A percentile compares a stretch with the other conserved stretches of the same genome.
Evolutionary conservation across 306 rosid species (phyloP).

Genomic region (Cajanus cajan): DNA sequence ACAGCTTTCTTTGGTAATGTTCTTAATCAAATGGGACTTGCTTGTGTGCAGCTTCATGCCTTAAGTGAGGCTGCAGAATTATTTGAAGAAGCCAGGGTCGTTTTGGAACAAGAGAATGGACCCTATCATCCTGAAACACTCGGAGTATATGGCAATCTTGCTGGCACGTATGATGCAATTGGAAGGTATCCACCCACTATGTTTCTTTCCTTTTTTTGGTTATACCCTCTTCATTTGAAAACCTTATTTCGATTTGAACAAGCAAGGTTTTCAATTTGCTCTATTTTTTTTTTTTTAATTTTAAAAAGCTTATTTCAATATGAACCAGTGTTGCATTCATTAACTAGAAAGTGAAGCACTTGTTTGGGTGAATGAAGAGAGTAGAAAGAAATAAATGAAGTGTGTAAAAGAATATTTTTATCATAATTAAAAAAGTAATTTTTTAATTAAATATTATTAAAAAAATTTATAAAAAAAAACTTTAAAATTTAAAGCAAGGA

Average conservation of each 20-base stretch:
- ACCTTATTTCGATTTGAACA: not conserved
- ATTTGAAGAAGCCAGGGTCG: slow-evolving; percentile 77
- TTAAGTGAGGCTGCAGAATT: slow-evolving; percentile 68
- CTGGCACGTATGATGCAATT: slow-evolving; percentile 90
- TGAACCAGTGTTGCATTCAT: no score
- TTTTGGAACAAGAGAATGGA: slow-evolving; percentile 73
- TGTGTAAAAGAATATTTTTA: no score
- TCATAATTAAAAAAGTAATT: no score
- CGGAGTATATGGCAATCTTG: slow-evolving; percentile 92
- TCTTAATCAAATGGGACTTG: slow-evolving; percentile 93
- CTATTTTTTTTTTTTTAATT: no score
- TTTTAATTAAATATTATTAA: no score
- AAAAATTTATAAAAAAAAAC: no score
- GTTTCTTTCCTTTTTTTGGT: not conserved
- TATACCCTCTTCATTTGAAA: not conserved
- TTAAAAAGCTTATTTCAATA: no score
- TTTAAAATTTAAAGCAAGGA: no score
- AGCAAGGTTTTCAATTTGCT: no score
- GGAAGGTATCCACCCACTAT: slow-evolving; percentile 64
- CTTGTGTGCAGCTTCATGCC: slow-evolving; percentile 67
- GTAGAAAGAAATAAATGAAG: no score
- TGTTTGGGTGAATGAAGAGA: no score
- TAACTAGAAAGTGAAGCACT: no score
- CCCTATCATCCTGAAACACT: slow-evolving; percentile 87
- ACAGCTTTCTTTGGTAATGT: slow-evolving; percentile 83